A percentile compares a stretch with the other conserved stretches of the same genome.
Evolutionary conservation across 2,329 filamentous ascomycete species (phyloP).

Genomic region (Exophiala sp.): DNA sequence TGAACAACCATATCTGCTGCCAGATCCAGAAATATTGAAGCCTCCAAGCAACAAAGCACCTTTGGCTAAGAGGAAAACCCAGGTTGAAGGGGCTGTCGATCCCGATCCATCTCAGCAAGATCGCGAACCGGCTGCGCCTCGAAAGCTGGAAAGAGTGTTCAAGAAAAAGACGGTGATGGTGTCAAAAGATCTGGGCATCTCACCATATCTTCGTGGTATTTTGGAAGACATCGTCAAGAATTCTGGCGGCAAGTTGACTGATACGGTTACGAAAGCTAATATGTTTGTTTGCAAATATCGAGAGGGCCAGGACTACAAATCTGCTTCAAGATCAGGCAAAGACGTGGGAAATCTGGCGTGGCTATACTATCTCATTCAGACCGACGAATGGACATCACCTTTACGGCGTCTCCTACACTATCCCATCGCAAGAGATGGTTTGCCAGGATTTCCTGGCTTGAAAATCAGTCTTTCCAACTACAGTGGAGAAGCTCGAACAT

Average conservation of each 20-base stretch:
- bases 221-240: slow-evolving; percentile 67
- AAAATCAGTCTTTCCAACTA: slow-evolving; percentile 94
- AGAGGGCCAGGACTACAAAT: slow-evolving; percentile 72
- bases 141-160: slow-evolving; percentile 65
- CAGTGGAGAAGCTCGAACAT: slow-evolving; percentile 86
- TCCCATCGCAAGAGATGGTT: slow-evolving; percentile 70
- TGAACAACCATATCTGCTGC: slow-evolving; percentile 79
- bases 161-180: slow-evolving; percentile 73
- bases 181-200: slow-evolving; percentile 69
- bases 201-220: slow-evolving; percentile 61
- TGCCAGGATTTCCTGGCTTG: slow-evolving; percentile 72
- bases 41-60: slow-evolving; percentile 52
- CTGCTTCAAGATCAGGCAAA: slow-evolving; percentile 71
- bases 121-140: slow-evolving; percentile 33
- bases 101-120: slow-evolving; percentile 34
- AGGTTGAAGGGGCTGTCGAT: slow-evolving; percentile 64
- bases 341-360: slow-evolving; percentile 90
- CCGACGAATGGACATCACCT: slow-evolving; percentile 85
- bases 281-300: slow-evolving; percentile 86
- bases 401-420: slow-evolving; percentile 83
- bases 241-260: slow-evolving; percentile 68
- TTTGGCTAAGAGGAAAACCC: slow-evolving; percentile 55
- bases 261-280: slow-evolving; percentile 66
- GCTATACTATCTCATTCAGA: slow-evolving; percentile 87
- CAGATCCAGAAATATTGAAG: slow-evolving; percentile 78